Evolutionary conservation across 2,329 filamentous ascomycete species (phyloP).

Genomic region (Pyricularia pennisetigena): DNA sequence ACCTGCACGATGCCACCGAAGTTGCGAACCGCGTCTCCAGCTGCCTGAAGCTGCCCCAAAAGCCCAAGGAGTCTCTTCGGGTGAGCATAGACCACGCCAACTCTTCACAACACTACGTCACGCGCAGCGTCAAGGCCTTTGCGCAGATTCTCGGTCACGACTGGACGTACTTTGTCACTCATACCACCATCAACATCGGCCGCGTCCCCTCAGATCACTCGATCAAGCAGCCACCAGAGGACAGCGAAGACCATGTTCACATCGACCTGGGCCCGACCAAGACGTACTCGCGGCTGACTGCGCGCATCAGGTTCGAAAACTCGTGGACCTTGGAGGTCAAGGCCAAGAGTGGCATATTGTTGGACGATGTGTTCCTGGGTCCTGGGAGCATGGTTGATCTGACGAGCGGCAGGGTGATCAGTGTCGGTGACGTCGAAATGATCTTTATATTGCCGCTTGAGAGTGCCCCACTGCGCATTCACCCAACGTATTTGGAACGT

Average conservation of each 20-base stretch:
- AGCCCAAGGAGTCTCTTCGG: conserved; percentile 34
- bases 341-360: conserved; percentile 81
- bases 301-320: conserved; percentile 62
- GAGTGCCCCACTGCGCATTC: conserved; percentile 50
- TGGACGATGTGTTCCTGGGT: conserved; percentile 66
- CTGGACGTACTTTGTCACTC: conserved; percentile 78
- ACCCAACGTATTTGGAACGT: conserved; percentile 59
- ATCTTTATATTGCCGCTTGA: conserved; percentile 91
- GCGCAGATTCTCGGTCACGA: conserved; percentile 74
- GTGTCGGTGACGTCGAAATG: conserved; percentile 92
- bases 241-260: conserved; percentile 51
- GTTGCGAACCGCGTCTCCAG: conserved; percentile 47
- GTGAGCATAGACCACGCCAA: conserved; percentile 55
- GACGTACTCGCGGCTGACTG: conserved; percentile 69
- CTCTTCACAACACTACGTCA: conserved; percentile 49
- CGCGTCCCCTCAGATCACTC: conserved; percentile 44
- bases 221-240: conserved; percentile 20
- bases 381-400: conserved; percentile 57
- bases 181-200: conserved; percentile 66
- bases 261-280: conserved; percentile 85
- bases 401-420: conserved; percentile 80
- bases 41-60: conserved; percentile 31
- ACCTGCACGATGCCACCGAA: conserved; percentile 40
- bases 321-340: conserved; percentile 82
- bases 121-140: conserved; percentile 60